Percentiles rank a stretch among this genome's conserved stretches.
Conservation (phyloP, 768 basidiomycete genomes). For the Termitomyces sp. region DNA sequence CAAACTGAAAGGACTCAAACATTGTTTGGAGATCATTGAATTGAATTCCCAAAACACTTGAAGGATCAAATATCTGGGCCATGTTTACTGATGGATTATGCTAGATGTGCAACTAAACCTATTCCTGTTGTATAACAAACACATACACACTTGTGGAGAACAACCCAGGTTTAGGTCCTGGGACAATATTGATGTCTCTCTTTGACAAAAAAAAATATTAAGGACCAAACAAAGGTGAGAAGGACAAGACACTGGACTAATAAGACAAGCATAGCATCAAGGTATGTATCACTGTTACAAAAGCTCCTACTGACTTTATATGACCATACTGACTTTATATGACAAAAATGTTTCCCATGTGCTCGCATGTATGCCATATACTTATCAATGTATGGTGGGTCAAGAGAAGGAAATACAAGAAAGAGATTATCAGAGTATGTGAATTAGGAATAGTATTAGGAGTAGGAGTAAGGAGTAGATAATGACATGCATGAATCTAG, state of each 20-base stretch:
- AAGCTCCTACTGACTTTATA: neutral
- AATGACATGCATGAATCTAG: too few relatives aligned
- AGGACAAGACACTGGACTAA: slow-evolving; percentile 1
- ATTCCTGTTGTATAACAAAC: neutral
- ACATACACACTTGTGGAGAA: slow-evolving; percentile 21
- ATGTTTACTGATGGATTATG: slow-evolving; percentile 12
- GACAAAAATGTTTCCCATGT: too few relatives aligned
- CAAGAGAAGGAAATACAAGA: neutral
- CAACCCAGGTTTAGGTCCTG: slow-evolving; percentile 21
- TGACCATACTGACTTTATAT: too few relatives aligned
- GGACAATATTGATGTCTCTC: too few relatives aligned
- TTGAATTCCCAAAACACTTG: too few relatives aligned
- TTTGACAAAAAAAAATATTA: slow-evolving; percentile 12
- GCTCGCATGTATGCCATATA: neutral
- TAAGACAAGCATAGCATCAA: slow-evolving; percentile 2
- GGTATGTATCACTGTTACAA: neutral
- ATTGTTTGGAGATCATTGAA: slow-evolving; percentile 8
- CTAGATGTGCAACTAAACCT: too few relatives aligned
- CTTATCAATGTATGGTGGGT: neutral
- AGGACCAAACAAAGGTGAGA: slow-evolving; percentile 4
- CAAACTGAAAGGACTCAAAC: neutral
- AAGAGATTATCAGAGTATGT: too few relatives aligned
- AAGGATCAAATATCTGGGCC: slow-evolving; percentile 7
- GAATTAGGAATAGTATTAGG: too few relatives aligned
- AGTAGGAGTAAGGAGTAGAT: too few relatives aligned